These are phyloP conservation scores for Pelargonium nanum DNA, from an alignment of 345 rosid genomes.

Conservation along the genomic window DNA sequence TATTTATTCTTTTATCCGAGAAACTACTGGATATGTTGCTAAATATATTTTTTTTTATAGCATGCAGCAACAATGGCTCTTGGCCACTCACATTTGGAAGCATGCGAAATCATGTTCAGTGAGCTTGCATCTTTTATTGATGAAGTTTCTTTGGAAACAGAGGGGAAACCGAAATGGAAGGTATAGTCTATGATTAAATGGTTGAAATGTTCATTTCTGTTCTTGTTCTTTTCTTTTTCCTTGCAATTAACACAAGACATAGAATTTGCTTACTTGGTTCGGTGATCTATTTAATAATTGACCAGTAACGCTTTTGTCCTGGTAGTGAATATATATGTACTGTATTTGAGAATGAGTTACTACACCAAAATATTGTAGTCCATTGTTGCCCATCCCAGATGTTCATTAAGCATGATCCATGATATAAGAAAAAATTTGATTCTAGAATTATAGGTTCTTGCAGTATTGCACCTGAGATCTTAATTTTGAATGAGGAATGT, in stretches of 20 bases:
- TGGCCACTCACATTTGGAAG: conserved; percentile 94
- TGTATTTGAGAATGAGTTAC: background rate
- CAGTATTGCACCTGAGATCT: background rate
- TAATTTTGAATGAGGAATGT: background rate
- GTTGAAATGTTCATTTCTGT: background rate
- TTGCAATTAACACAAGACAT: background rate
- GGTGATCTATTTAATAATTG: background rate
- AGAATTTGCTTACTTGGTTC: no score
- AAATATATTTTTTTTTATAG: conserved; percentile 29
- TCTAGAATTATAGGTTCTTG: background rate
- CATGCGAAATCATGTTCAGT: conserved; percentile 87
- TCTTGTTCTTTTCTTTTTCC: background rate
- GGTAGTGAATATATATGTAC: background rate
- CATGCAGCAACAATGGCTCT: conserved; percentile 97
- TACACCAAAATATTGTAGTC: background rate
- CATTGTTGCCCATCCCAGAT: background rate
- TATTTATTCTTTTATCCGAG: background rate
- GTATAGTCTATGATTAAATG: conserved; percentile 22
- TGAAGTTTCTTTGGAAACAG: conserved; percentile 85
- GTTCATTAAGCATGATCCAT: no score
- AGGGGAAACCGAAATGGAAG: conserved; percentile 97
- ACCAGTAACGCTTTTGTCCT: background rate
- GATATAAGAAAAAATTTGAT: background rate
- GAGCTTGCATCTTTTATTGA: conserved; percentile 87
- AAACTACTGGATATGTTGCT: conserved; percentile 1